Evolutionary conservation across 2,329 filamentous ascomycete genomes (phyloP).

Genomic region (Cladosporium sp.): DNA sequence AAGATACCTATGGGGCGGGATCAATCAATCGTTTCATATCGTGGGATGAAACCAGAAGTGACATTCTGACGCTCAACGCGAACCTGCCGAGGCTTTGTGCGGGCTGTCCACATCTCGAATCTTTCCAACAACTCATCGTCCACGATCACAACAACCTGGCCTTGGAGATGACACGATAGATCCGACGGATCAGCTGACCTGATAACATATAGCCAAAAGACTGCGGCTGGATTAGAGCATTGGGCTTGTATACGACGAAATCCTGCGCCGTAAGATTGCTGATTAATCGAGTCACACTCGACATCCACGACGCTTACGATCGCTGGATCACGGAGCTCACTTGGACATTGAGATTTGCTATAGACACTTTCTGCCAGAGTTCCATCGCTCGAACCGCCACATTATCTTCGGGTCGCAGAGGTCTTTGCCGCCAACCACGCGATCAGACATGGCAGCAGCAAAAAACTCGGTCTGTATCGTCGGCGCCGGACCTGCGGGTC

Average conservation of each 20-base stretch:
- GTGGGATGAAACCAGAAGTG: not conserved
- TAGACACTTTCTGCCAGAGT: not conserved
- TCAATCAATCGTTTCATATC: not conserved
- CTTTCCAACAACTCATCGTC: not conserved
- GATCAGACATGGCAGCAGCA: not conserved
- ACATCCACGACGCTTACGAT: not conserved
- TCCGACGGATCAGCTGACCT: not conserved
- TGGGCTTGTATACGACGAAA: not conserved
- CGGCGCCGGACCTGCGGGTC: conserved; percentile 47
- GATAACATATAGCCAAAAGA: not conserved
- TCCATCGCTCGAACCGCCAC: not conserved
- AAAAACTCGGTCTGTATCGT: conserved; percentile 39
- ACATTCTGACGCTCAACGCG: not conserved
- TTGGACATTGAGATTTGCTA: not conserved
- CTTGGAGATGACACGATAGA: not conserved
- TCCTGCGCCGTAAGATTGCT: not conserved
- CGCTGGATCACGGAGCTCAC: not conserved
- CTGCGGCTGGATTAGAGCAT: not conserved
- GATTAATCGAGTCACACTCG: conserved; percentile 12
- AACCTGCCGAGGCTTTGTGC: not conserved
- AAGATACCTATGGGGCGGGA: not conserved
- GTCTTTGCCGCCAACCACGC: not conserved
- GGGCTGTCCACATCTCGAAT: not conserved
- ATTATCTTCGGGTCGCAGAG: not conserved
- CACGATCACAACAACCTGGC: not conserved